phyloP scores from a whole-genome alignment of 2,329 filamentous ascomycete genomes.

The Scedosporium dehoogii region DNA sequence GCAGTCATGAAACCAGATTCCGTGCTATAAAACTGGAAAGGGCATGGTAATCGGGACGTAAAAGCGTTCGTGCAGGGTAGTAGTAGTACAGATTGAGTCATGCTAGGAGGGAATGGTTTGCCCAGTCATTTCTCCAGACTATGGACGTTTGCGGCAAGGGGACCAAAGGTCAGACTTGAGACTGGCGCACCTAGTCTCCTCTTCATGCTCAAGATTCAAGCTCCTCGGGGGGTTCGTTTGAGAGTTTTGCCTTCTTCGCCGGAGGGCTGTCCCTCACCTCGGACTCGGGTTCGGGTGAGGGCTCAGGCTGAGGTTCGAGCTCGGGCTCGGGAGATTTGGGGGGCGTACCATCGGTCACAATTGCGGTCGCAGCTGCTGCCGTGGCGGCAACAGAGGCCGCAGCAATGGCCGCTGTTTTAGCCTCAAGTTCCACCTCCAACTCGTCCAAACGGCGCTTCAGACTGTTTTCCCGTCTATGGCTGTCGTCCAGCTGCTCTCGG shows the following conservation, averaged over 20 bases:
- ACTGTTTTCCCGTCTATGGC: slow-evolving; percentile 67
- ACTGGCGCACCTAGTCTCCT: too few species aligned
- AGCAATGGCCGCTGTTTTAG: slow-evolving; percentile 10
- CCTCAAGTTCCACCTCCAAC: slow-evolving; percentile 51
- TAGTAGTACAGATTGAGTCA: slow-evolving; percentile 2
- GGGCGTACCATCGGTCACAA: neutral
- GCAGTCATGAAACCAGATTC: neutral
- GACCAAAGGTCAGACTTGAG: too few species aligned
- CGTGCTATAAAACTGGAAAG: neutral
- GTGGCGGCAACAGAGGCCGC: slow-evolving; percentile 1
- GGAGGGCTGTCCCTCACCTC: neutral
- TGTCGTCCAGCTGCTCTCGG: slow-evolving; percentile 61
- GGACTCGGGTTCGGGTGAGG: neutral
- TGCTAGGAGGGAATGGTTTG: neutral
- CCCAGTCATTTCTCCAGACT: neutral
- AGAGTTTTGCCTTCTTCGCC: slow-evolving; percentile 3
- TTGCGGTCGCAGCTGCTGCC: neutral
- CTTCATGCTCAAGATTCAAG: neutral
- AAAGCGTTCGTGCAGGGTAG: slow-evolving; percentile 1
- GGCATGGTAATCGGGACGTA: neutral
- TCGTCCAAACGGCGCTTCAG: slow-evolving; percentile 77
- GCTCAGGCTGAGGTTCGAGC: neutral
- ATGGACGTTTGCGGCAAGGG: too few species aligned
- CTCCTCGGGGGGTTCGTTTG: neutral
- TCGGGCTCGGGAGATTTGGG: neutral